Evolutionary conservation across 2,329 filamentous ascomycete species (phyloP).

Genomic region (Fusarium nelsonii): DNA sequence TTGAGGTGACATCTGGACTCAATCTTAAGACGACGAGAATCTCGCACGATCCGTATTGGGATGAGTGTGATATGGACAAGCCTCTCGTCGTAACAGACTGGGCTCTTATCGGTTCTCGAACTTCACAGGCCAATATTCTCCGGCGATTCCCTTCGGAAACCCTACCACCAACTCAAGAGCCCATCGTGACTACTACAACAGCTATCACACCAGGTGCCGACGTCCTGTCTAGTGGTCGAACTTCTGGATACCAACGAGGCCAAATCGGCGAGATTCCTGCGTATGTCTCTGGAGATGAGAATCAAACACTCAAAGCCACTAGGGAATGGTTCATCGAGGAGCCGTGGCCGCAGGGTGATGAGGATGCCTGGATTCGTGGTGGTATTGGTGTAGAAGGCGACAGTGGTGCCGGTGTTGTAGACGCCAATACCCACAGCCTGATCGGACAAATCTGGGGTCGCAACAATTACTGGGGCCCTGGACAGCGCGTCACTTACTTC

Average conservation of each 20-base stretch:
- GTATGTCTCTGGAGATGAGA: constrained; percentile 55
- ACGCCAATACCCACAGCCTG: constrained; percentile 54
- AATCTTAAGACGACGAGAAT: constrained; percentile 59
- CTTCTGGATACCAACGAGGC: constrained; percentile 58
- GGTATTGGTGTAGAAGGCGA: constrained; percentile 61
- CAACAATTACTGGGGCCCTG: constrained; percentile 58
- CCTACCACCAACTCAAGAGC: constrained; percentile 50
- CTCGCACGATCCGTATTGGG: constrained; percentile 61
- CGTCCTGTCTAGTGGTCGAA: constrained; percentile 58
- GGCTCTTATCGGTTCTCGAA: constrained; percentile 55
- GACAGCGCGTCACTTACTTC: constrained; percentile 58
- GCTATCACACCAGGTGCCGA: constrained; percentile 52
- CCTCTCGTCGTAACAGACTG: constrained; percentile 60
- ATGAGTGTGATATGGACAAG: constrained; percentile 55
- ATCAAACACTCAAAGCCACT: constrained; percentile 58
- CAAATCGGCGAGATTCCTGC: constrained; percentile 59
- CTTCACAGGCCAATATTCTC: constrained; percentile 56
- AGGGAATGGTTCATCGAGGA: constrained; percentile 62
- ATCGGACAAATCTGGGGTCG: constrained; percentile 61
- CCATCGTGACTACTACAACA: constrained; percentile 50
- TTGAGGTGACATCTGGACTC: constrained; percentile 58
- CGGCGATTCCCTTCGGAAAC: constrained; percentile 56
- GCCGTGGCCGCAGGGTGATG: constrained; percentile 53
- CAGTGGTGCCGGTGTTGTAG: constrained; percentile 60
- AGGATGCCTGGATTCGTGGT: constrained; percentile 60